These are phyloP conservation scores for Penicillium atrosanguineum DNA, from an alignment of 495 filamentous ascomycete species.

Conservation along the genomic window DNA sequence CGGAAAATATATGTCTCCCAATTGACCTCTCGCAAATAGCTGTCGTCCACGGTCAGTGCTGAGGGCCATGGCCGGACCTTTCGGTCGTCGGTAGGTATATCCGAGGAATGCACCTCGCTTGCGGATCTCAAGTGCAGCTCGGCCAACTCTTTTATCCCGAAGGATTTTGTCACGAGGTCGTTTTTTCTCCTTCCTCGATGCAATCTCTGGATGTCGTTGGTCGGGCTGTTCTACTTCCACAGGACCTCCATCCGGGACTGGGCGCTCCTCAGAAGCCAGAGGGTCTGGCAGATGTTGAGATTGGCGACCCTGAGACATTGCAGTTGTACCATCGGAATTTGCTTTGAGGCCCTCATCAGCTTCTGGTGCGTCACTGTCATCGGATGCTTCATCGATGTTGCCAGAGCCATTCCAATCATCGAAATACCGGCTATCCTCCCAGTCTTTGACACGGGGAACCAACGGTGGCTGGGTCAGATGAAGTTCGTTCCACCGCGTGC, in stretches of 20 bases:
- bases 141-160: conserved; percentile 62
- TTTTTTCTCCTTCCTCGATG: conserved; percentile 52
- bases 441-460: conserved; percentile 64
- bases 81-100: conserved; percentile 77
- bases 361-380: conserved; percentile 17
- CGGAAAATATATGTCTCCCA: conserved; percentile 29
- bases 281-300: background rate
- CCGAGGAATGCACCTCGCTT: conserved; percentile 81
- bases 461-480: conserved; percentile 71
- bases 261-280: background rate
- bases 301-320: background rate
- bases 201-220: conserved; percentile 15
- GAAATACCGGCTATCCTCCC: conserved; percentile 88
- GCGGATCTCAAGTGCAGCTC: conserved; percentile 69
- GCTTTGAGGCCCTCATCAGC: background rate
- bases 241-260: background rate
- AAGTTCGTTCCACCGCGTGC: conserved; percentile 64
- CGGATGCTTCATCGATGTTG: conserved; percentile 40
- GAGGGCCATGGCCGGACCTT: conserved; percentile 33
- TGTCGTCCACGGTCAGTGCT: conserved; percentile 32
- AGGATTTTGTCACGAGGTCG: conserved; percentile 77
- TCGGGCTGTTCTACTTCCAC: background rate
- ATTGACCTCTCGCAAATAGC: conserved; percentile 20
- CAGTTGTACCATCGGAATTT: background rate
- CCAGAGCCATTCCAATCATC: conserved; percentile 73